Evolutionary conservation across 495 filamentous ascomycete genomes (phyloP), one percentile per base, ranked within the genome.

Genomic region (Aspergillus mulundensis): DNA sequence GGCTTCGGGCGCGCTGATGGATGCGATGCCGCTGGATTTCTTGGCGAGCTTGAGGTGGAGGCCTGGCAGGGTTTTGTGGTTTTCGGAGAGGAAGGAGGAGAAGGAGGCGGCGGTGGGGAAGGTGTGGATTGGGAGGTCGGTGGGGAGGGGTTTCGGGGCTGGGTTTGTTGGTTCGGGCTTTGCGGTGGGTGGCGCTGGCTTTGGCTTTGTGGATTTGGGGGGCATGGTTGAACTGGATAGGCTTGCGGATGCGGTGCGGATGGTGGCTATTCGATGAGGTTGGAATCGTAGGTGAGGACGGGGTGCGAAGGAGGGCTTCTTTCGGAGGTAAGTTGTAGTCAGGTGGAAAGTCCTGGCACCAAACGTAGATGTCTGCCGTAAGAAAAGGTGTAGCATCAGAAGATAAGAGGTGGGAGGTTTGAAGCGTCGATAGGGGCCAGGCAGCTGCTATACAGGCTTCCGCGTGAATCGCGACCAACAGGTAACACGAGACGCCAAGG

Each of bases 1-100:
- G 8, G 81, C 81, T 58, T 82, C 73, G 12, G 72, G 68, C 25
- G 79, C 72, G n/a, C 72, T 74, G 15, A 83, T 66, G 0, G 79
- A 81, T 0, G 68, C 57, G 21, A 70, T 66, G 3, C 61, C 61
- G 10, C 75, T 71, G 20, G 62, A 52, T 53, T 82, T 83, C 57
- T 82, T 83, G 60, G 76, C 74, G 45, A 83, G 68, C 57, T 79
- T 77, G 15, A 84, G 69, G 71, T 81, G 78, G 39, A 84, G 61
- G 12, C 80, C 81, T 0, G 69, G 58, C 3, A 58, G 21, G 1
- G 58, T 72, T 14, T 52, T 12, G 56, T 72, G 65, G 40, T 65
- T 68, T 8, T 58, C 56, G 23, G 72, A 68, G 6, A 84, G 72
- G 68, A 80, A 84, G 12, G 57, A 51, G 50, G 78, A 76, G 50